Evolutionary conservation across 2,329 filamentous ascomycete genomes (phyloP), one percentile per base, ranked within the genome.

Genomic region (Penicillium corylophilum): DNA sequence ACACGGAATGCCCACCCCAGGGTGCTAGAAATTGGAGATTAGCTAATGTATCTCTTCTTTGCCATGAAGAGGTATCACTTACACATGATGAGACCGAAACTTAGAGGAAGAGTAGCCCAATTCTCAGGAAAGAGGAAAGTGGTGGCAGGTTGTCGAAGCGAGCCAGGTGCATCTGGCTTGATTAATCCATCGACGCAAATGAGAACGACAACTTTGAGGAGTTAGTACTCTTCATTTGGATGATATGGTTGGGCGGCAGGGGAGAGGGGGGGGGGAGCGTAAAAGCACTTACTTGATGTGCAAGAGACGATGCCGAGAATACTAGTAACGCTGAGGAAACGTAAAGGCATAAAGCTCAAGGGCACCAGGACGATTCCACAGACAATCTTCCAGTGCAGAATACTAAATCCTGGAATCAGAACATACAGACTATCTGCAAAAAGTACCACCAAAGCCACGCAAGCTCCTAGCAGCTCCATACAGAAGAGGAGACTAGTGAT

Each of bases 221-320:
- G 56, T 76, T 59, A 77, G 70, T 46, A 15, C 39, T 9, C 7
- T 39, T 26, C 20, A 35, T n/a, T 20, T 9, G 6, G 13, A 20
- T 13, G 18, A 22, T 20, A n/a, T n/a, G n/a, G n/a, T n/a, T n/a
- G n/a, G n/a, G n/a, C n/a, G n/a, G n/a, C n/a, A n/a, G n/a, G n/a
- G n/a, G n/a, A n/a, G n/a, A n/a, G n/a, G n/a, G n/a, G n/a, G n/a
- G 18, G 16, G 35, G 31, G 31, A 35, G 43, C 9, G 13, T 4
- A 41, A 36, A 29, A 16, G 5, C 8, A 86, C 88, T 78, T 77
- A 93, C 89, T 96, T 64, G 86, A 86, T 59, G 95, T 87, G 61
- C 90, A 95, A 51, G 84, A 92, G 61, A 96, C 77, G 46, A 99
- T 95, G n/a, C 93, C 93, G 55, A 97, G 77, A 51, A 97, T 85